Evolutionary conservation across 192 early-diverging fungal species (phyloP), one percentile per base, ranked within the genome.

Genomic region (Spinellus fusiger): DNA sequence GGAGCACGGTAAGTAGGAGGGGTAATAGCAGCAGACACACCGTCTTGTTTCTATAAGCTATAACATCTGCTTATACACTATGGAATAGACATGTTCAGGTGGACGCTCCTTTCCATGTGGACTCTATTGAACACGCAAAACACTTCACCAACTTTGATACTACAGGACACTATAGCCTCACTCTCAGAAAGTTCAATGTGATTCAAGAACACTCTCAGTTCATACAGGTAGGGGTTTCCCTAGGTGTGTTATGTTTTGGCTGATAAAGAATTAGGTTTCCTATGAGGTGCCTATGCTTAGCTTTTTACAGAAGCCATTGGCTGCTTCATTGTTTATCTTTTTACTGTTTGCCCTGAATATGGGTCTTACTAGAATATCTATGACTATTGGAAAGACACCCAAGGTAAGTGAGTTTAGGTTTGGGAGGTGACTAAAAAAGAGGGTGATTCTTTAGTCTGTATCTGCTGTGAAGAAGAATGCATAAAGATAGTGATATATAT

Each of bases 91-190:
- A 92, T 54, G 76, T 92, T 15, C 67, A 88, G 52, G 81, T 94
- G 0, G 46, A 68, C 2, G 38, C 78, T 28, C 87, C 90, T 22
- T 84, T 86, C 44, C 52, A 65, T n/a, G 70, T 90, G 7, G 88
- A 90, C 33, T 34, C 61, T 9, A 49, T 84, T 5, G 56, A 60
- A 26, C 62, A 86, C 37, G 60, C 59, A 20, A 83, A 76, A 8
- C 76, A 77, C 28, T 87, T 81, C 63, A 92, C 90, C 10, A 93
- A 93, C 71, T 81, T 99, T 54, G 97, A 99, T 79, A 87, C 90
- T 10, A 84, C 84, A 37, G 97, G 95, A n/a, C 88, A 93, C 28
- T 85, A 88, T 5, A 82, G 80, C n/a, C 70, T 98, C 4, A 77
- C 81, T 3, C 64, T 99, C 18, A 58, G 70, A 31, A 87, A 85